phyloP scores from a whole-genome alignment of 2,329 filamentous ascomycete genomes.

The Daldinia eschscholtzii region DNA sequence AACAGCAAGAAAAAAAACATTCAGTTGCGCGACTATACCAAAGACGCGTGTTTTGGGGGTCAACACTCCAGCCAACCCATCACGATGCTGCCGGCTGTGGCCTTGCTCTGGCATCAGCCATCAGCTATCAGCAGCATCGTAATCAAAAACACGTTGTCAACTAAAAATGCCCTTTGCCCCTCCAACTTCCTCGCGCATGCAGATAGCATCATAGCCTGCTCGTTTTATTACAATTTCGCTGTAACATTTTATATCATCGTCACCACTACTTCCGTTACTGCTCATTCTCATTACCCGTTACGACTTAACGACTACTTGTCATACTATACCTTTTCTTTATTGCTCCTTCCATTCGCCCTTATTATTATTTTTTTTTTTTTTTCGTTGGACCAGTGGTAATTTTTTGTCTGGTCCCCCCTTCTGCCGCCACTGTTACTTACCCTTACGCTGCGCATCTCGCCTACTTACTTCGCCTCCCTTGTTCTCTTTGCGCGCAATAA shows the following conservation, averaged over 20 bases:
- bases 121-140: constrained; percentile 14
- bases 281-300: constrained; percentile 9
- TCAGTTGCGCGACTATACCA: constrained; percentile 34
- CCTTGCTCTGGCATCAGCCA: constrained; percentile 21
- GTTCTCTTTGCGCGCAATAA: constrained; percentile 23
- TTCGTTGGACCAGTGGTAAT: constrained; percentile 31
- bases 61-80: constrained; percentile 16
- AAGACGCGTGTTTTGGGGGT: constrained; percentile 34
- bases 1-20: neutral
- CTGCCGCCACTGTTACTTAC: constrained; percentile 37
- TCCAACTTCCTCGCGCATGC: constrained; percentile 18
- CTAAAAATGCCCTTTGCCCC: constrained; percentile 20
- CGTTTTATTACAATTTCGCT: constrained; percentile 27
- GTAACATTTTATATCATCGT: constrained; percentile 26
- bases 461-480: constrained; percentile 35
- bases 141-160: constrained; percentile 29
- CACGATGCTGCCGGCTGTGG: constrained; percentile 18
- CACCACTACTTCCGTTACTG: constrained; percentile 11
- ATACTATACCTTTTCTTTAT: constrained; percentile 29
- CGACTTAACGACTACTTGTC: constrained; percentile 2
- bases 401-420: constrained; percentile 35
- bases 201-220: constrained; percentile 4
- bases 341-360: constrained; percentile 29
- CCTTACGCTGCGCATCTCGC: constrained; percentile 5
- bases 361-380: constrained; percentile 2